A percentile compares a stretch with the other conserved stretches of the same genome.
Conservation (phyloP, 257 asterid species). For the Gentiana macrophylla region DNA sequence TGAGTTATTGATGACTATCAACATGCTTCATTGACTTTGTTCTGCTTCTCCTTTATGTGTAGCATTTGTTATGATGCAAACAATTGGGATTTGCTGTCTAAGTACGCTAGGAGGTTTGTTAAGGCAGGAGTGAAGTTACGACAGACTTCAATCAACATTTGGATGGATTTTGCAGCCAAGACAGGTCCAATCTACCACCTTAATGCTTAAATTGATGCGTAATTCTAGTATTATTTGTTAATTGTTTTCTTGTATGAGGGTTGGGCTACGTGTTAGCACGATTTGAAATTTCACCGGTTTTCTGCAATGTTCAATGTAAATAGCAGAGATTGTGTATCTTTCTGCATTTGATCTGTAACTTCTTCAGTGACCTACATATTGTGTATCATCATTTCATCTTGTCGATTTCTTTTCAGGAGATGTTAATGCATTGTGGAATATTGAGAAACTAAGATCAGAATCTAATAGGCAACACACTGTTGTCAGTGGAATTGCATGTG, state of each 20-base stretch:
- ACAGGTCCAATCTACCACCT: slow-evolving; percentile 35
- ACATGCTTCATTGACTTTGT: background rate
- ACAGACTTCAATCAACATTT: slow-evolving; percentile 51
- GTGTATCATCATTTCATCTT: background rate
- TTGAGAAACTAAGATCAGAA: slow-evolving; percentile 70
- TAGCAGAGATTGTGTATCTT: background rate
- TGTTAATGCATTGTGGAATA: slow-evolving; percentile 68
- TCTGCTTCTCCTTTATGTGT: slow-evolving; percentile 20
- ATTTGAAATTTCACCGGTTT: background rate
- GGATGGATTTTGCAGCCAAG: slow-evolving; percentile 88
- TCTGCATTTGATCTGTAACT: background rate
- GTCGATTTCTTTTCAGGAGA: slow-evolving; percentile 41
- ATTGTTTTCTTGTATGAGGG: too few species aligned
- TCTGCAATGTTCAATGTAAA: background rate
- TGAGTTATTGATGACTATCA: background rate
- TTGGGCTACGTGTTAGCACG: too few species aligned
- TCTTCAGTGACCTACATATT: too few species aligned
- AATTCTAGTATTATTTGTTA: too few species aligned
- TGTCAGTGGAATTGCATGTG: slow-evolving; percentile 82
- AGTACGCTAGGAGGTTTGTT: slow-evolving; percentile 59
- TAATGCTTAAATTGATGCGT: background rate
- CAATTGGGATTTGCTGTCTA: slow-evolving; percentile 65
- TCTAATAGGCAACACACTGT: slow-evolving; percentile 60
- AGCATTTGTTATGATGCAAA: slow-evolving; percentile 59
- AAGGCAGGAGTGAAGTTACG: slow-evolving; percentile 62